phyloP scores from a whole-genome alignment of 371 early-diverging fungal genomes.

The Rhizopus sp. region DNA sequence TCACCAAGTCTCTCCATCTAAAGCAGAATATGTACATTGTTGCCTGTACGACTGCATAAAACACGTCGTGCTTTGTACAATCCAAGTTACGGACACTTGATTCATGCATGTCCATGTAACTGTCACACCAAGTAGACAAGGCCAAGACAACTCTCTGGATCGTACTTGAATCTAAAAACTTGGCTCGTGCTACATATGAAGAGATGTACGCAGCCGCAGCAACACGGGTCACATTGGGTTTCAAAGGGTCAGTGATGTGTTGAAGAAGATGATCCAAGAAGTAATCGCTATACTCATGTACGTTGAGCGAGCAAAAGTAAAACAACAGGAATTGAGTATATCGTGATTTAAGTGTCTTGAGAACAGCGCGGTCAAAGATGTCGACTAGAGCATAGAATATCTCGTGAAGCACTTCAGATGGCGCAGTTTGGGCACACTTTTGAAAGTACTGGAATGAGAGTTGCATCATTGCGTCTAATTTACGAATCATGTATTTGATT shows the following conservation, averaged over 20 bases:
- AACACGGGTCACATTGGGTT: conserved; percentile 73
- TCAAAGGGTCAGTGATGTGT: conserved; percentile 58
- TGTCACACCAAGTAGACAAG: conserved; percentile 68
- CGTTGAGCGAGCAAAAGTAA: conserved; percentile 72
- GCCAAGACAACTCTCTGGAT: conserved; percentile 69
- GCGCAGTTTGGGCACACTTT: conserved; percentile 16
- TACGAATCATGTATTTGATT: conserved; percentile 72
- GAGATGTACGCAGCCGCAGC: conserved; percentile 86
- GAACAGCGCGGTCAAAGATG: conserved; percentile 79
- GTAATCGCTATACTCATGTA: conserved; percentile 64
- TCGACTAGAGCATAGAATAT: conserved; percentile 68
- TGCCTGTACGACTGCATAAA: conserved; percentile 90
- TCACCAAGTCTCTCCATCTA: conserved; percentile 82
- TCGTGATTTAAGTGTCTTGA: conserved; percentile 88
- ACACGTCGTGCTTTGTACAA: conserved; percentile 67
- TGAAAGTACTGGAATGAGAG: conserved; percentile 66
- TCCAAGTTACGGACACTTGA: conserved; percentile 40
- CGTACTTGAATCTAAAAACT: conserved; percentile 61
- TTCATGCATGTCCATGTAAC: conserved; percentile 73
- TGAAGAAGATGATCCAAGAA: conserved; percentile 80
- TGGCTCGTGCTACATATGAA: conserved; percentile 89
- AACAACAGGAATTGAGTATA: conserved; percentile 93
- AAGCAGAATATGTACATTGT: conserved; percentile 92
- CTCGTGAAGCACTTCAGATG: conserved; percentile 39
- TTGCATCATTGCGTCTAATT: conserved; percentile 84